phyloP scores from a whole-genome alignment of 208 protist species.

The Wallacemonas sp. region DNA sequence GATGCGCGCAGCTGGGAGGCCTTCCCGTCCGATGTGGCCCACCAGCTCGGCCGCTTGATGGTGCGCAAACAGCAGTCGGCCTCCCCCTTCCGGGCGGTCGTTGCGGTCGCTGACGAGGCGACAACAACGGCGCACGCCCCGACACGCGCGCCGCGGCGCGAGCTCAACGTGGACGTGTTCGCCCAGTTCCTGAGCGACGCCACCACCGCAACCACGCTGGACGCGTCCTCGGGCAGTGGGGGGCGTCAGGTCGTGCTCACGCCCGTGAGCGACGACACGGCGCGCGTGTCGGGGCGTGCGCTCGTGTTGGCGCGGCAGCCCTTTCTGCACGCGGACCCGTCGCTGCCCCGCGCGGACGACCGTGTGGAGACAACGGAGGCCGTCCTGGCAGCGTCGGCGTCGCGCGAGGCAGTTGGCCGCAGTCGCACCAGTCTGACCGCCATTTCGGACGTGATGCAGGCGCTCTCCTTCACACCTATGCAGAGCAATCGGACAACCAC shows the following conservation, averaged over 20 bases:
- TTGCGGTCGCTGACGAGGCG: background rate
- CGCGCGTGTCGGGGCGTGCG: too few species aligned
- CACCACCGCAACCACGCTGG: background rate
- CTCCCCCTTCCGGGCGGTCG: background rate
- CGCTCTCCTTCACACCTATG: slow-evolving; percentile 4
- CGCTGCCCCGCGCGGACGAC: too few species aligned
- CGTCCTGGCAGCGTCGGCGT: too few species aligned
- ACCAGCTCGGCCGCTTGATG: background rate
- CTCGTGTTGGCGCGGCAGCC: too few species aligned
- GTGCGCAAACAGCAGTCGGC: background rate
- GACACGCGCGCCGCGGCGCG: background rate
- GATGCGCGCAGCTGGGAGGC: background rate
- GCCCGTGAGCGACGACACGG: background rate
- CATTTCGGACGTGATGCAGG: background rate
- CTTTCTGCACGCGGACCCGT: too few species aligned
- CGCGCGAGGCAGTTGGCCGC: too few species aligned
- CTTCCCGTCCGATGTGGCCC: background rate
- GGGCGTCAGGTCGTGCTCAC: too few species aligned
- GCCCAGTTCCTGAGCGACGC: background rate
- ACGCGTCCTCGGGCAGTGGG: background rate
- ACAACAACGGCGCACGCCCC: background rate
- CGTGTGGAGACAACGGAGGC: too few species aligned
- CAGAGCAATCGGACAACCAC: background rate
- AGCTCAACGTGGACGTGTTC: background rate
- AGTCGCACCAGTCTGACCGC: slow-evolving; percentile 4